These are phyloP conservation scores for Microcos paniculata DNA, from an alignment of 345 rosid species.

Conservation along the genomic window DNA sequence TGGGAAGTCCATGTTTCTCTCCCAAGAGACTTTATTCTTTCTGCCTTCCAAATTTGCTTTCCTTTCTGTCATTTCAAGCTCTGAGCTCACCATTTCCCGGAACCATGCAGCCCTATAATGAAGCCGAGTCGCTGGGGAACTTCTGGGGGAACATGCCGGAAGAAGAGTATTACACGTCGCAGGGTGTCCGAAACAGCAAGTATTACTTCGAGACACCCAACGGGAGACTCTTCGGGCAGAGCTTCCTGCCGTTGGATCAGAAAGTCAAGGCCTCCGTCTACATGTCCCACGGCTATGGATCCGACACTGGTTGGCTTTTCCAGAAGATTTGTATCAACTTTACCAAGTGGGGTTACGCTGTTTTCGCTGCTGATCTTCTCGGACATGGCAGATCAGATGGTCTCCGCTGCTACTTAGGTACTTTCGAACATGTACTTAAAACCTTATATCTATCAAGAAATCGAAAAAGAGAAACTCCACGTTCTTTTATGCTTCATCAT, in stretches of 20 bases:
- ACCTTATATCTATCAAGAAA: too few species aligned
- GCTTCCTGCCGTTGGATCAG: conserved; percentile 70
- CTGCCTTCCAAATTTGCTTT: background rate
- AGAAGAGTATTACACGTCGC: conserved; percentile 82
- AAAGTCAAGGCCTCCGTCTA: conserved; percentile 71
- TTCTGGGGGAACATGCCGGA: conserved; percentile 92
- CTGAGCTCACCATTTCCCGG: background rate
- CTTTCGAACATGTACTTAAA: too few species aligned
- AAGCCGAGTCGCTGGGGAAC: conserved; percentile 38
- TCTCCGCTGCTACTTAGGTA: conserved; percentile 87
- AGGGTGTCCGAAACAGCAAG: conserved; percentile 71
- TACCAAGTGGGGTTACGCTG: conserved; percentile 92
- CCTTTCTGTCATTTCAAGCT: background rate
- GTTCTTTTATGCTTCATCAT: too few species aligned
- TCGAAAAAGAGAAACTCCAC: too few species aligned
- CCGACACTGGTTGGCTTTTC: conserved; percentile 92
- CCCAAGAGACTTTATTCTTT: too few species aligned
- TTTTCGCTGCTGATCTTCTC: conserved; percentile 91
- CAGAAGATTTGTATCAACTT: conserved; percentile 84
- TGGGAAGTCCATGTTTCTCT: background rate
- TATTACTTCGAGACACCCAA: conserved; percentile 84
- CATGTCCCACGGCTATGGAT: conserved; percentile 93
- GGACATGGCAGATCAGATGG: conserved; percentile 98
- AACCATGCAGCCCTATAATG: conserved; percentile 30
- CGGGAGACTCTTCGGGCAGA: conserved; percentile 84